Evolutionary conservation across 768 basidiomycete species (phyloP), one percentile per base, ranked within the genome.

Genomic region (Panus rudis): DNA sequence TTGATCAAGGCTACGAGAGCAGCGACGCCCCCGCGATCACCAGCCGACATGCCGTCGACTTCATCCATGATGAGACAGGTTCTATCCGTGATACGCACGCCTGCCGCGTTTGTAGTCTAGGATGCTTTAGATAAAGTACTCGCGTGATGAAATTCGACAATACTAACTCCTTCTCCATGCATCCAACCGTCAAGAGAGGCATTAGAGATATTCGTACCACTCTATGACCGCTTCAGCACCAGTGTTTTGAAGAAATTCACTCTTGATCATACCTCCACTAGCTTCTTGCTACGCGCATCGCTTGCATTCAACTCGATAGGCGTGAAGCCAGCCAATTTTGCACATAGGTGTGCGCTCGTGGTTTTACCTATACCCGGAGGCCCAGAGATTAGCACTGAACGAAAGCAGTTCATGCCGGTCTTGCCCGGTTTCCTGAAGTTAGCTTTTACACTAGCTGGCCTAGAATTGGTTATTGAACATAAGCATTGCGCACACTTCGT

Each of bases 351-450:
- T 2, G 94, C 96, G 47, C 85, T 84, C 1, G 92, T 96, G 3
- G 96, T 99, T 68, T 98, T 99, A 19, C 94, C 96, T 40, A 98
- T 96, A 6, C 96, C 96, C 13, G 96, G 96, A 2, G 93, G 79
- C 0, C 96, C 96, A 2, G 89, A 89, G 48, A 98, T 83, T 51
- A 99, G 67, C 1, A 97, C 74, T 4, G 91, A 92, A 19, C 92
- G 82, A 62, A 73, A 94, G 6, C 81, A 65, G 52, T 90, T 90
- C 83, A 86, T 85, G 0, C 78, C 89, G 47, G 76, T 80, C 65
- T 93, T 93, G 0, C 96, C 96, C 1, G 92, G 92, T 54, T 93
- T 96, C 65, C 91, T 97, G 67, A 97, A 98, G 1, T 73, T 77
- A 0, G 69, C 69, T 47, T 85, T 86, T 52, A 82, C 59, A 53